phyloP scores from a whole-genome alignment of 768 basidiomycete species.

The Leccinum uliginosum region DNA sequence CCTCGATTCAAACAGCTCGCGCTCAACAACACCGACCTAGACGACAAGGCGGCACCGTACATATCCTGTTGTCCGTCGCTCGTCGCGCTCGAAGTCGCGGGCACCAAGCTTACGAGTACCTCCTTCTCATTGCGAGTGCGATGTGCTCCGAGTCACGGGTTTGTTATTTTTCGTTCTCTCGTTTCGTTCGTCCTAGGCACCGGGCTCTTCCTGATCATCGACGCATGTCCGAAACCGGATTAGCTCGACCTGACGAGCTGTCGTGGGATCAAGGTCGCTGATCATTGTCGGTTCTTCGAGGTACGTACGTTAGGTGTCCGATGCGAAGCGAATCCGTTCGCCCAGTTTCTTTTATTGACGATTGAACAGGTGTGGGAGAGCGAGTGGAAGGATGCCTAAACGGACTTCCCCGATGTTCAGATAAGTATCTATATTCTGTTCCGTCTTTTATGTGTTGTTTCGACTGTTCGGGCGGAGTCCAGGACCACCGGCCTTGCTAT shows the following conservation, averaged over 20 bases:
- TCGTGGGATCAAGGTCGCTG: no score
- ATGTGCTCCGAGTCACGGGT: no score
- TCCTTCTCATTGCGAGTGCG: no score
- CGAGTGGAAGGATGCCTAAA: conserved; percentile 7
- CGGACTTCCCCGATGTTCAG: no score
- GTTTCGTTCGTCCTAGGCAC: conserved; percentile 32
- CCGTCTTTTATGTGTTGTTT: no score
- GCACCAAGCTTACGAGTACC: conserved; percentile 48
- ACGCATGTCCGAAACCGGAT: conserved; percentile 48
- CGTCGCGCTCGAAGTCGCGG: conserved; percentile 46
- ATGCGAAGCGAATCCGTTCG: no score
- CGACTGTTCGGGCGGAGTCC: no score
- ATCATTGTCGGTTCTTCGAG: conserved; percentile 66
- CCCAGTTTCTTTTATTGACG: background rate
- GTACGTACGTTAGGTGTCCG: conserved; percentile 16
- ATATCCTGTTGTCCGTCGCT: conserved; percentile 52
- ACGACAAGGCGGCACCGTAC: conserved; percentile 50
- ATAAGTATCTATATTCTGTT: no score
- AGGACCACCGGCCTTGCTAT: no score
- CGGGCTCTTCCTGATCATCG: conserved; percentile 54
- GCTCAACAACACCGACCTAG: conserved; percentile 60
- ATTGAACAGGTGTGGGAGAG: conserved; percentile 23
- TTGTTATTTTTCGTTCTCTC: no score
- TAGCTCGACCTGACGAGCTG: conserved; percentile 64
- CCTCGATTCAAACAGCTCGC: conserved; percentile 45